These are phyloP conservation scores for Suillus tomentosus DNA, from an alignment of 768 basidiomycete species.

Conservation along the genomic window DNA sequence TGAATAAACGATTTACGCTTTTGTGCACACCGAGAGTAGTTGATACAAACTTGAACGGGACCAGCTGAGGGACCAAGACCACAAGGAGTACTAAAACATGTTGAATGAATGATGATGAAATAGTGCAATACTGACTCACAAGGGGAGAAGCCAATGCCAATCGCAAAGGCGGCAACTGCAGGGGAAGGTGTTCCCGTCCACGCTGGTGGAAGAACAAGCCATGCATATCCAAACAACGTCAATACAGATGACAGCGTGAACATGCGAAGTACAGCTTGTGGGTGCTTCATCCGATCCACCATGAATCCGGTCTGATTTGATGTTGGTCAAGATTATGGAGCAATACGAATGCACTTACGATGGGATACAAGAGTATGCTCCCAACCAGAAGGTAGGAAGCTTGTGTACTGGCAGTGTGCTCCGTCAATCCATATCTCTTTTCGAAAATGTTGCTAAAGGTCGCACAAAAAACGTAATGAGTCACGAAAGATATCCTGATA, in stretches of 20 bases:
- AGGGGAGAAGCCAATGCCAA: constrained; percentile 76
- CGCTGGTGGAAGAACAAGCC: constrained; percentile 63
- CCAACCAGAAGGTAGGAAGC: constrained; percentile 75
- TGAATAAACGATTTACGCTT: constrained; percentile 49
- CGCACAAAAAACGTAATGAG: constrained; percentile 10
- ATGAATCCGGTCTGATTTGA: constrained; percentile 59
- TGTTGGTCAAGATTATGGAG: constrained; percentile 3
- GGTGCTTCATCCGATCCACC: constrained; percentile 59
- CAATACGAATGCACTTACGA: constrained; percentile 43
- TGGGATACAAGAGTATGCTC: constrained; percentile 68
- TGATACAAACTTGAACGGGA: constrained; percentile 70
- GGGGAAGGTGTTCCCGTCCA: constrained; percentile 62
- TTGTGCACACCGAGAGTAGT: constrained; percentile 81
- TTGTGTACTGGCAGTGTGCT: constrained; percentile 58
- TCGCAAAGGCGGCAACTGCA: constrained; percentile 59
- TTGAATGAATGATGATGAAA: background rate
- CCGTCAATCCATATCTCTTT: constrained; percentile 60
- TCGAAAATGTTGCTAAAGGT: constrained; percentile 68
- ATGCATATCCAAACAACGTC: constrained; percentile 62
- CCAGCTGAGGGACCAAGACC: constrained; percentile 72
- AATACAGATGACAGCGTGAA: constrained; percentile 58
- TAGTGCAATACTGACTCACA: constrained; percentile 35
- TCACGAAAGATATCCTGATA: background rate
- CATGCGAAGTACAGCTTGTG: constrained; percentile 59
- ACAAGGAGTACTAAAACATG: constrained; percentile 62